phyloP scores from a whole-genome alignment of 2,329 filamentous ascomycete species.

The Periconia digitata region DNA sequence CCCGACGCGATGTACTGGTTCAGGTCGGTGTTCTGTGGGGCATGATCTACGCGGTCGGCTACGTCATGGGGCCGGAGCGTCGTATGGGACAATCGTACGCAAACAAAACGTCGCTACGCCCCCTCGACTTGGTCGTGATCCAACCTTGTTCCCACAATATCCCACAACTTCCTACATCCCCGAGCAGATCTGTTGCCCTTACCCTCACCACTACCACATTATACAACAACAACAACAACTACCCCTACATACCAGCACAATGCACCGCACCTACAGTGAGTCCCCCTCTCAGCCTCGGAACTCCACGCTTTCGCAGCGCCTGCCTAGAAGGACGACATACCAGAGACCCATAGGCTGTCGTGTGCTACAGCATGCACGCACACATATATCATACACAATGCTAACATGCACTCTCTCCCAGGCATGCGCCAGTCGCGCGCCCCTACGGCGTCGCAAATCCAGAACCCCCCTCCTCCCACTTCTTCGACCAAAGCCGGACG shows the following conservation, averaged over 20 bases:
- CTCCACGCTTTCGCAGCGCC: no score
- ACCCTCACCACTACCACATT: conserved; percentile 1
- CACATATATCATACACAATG: not conserved
- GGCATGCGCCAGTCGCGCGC: conserved; percentile 91
- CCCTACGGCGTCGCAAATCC: conserved; percentile 85
- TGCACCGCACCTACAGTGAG: conserved; percentile 87
- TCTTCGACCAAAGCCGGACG: conserved; percentile 90
- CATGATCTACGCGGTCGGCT: conserved; percentile 13
- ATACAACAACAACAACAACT: no score
- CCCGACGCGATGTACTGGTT: not conserved
- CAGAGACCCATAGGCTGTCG: not conserved
- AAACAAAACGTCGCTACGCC: conserved; percentile 27
- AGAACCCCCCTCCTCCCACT: conserved; percentile 90
- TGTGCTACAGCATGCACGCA: not conserved
- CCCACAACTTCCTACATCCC: not conserved
- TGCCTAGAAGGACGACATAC: not conserved
- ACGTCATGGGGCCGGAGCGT: conserved; percentile 21
- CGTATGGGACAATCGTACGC: conserved; percentile 4
- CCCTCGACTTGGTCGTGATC: conserved; percentile 11
- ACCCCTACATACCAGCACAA: conserved; percentile 43
- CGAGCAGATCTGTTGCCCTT: not conserved
- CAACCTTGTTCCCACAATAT: not conserved
- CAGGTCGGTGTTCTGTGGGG: conserved; percentile 18
- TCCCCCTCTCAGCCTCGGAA: no score
- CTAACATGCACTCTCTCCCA: conserved; percentile 1